These are phyloP conservation scores for Stereocaulon alpinum DNA, from an alignment of 495 filamentous ascomycete genomes.

Conservation along the genomic window DNA sequence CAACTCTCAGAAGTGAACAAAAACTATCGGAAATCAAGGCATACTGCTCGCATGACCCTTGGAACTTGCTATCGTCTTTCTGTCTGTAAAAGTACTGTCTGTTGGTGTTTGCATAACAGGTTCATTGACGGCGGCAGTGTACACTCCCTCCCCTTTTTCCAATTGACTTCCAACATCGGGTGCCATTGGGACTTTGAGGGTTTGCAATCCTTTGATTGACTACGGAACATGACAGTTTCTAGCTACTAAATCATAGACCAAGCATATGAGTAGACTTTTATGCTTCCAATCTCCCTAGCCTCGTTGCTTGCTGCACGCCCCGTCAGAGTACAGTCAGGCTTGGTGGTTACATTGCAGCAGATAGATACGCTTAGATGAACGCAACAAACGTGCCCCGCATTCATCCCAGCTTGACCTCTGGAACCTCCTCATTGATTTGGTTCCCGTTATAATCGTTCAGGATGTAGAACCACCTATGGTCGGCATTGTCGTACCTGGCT, in stretches of 20 bases:
- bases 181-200: conserved; percentile 4
- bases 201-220: not conserved
- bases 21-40: not conserved
- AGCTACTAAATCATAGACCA: not conserved
- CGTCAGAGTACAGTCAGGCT: not conserved
- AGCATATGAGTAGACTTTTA: not conserved
- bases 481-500: conserved; percentile 7
- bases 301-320: not conserved
- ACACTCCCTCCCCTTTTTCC: not conserved
- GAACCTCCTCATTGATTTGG: not conserved
- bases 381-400: not conserved
- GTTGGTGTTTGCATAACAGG: not conserved
- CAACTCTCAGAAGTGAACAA: not conserved
- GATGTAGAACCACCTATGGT: conserved; percentile 16
- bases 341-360: not conserved
- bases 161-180: conserved; percentile 5
- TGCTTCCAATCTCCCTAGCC: not conserved
- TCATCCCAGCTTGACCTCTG: conserved; percentile 8
- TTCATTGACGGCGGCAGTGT: not conserved
- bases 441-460: conserved; percentile 4
- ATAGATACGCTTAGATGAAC: not conserved
- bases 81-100: not conserved
- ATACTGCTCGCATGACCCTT: not conserved
- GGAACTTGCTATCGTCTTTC: not conserved
- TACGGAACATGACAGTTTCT: not conserved